Base-by-base conservation (phyloP, 257 asterid species). In the Nicotiana otophora region DNA sequence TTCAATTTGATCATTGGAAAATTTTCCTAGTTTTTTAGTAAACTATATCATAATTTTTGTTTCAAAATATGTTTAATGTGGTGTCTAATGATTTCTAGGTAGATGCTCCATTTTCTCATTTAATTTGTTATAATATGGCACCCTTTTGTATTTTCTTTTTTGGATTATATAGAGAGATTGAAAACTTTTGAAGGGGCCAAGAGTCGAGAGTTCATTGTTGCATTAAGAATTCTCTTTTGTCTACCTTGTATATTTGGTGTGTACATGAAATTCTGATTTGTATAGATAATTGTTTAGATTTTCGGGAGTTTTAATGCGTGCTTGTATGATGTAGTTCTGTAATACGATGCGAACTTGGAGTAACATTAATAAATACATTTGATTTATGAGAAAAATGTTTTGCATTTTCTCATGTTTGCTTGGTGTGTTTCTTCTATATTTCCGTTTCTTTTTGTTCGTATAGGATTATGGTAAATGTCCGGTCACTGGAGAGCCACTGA, bases 391-490 rank as follows among this genome's bases (percentile, higher is more conserved):
- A 36, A 10, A 36, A 69, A 34, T 34, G 10, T 9, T 36, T 36
- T 69, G 55, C 30, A 69, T 10, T 69, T 68, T 69, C 55, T 36
- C 77, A 69, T 69, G 31, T 19, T 36, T 69, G 54, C 30, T 17
- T 66, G 76, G 76, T 67, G 28, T 67, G 76, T 33, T 67, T 15
- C 53, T 33, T 66, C 14, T 66, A 20, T 31, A 5, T 20, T 31
- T 42, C 12, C 51, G 12, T 42, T 42, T 60, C 75, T 75, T 55
- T 64, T 82, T 8, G 5, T 85, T 64, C 84, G 61, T 11, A 57
- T 66, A 96, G 99, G 98, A 96, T 82, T 90, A 82, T 85, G 99
- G 98, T n/a, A 96, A 96, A 86, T 96, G 99, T 84, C 99, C 99
- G 20, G 89, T 96, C 83, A 93, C 98, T 58, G 97, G 97, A 42